Evolutionary conservation across 352 stramenopile genomes (phyloP).

Genomic region (Phytophthora fragariaefolia): DNA sequence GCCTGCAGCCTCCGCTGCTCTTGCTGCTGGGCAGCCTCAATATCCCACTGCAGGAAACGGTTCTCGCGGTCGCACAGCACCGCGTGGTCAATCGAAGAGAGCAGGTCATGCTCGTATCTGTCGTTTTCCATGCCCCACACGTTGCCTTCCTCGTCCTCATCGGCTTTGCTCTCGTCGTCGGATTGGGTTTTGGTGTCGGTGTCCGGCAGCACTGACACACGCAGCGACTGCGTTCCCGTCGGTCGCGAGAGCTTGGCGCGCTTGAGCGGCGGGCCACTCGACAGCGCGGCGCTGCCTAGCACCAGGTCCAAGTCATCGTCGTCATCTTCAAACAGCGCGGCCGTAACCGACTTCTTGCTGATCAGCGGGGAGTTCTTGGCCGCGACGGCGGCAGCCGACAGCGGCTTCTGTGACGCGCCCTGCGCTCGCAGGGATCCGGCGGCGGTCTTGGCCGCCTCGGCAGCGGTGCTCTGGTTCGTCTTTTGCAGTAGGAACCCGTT

Average conservation of each 20-base stretch:
- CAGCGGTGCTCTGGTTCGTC: slow-evolving; percentile 14
- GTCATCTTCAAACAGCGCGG: slow-evolving; percentile 59
- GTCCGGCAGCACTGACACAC: slow-evolving; percentile 19
- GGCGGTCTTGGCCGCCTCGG: slow-evolving; percentile 16
- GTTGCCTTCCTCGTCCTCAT: slow-evolving; percentile 61
- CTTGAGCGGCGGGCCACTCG: slow-evolving; percentile 34
- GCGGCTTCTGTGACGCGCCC: slow-evolving; percentile 24
- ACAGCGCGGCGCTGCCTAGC: slow-evolving; percentile 13
- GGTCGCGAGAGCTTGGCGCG: slow-evolving; percentile 38
- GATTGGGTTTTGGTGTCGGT: slow-evolving; percentile 29
- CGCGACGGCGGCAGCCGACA: slow-evolving; percentile 4
- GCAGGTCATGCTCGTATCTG: slow-evolving; percentile 71
- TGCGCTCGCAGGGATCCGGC: slow-evolving; percentile 23
- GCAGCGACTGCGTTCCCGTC: slow-evolving; percentile 14
- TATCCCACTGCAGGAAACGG: slow-evolving; percentile 78
- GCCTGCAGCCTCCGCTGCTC: slow-evolving; percentile 38
- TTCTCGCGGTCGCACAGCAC: slow-evolving; percentile 86
- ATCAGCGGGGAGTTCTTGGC: slow-evolving; percentile 35
- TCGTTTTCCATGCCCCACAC: slow-evolving; percentile 82
- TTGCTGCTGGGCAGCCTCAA: slow-evolving; percentile 59
- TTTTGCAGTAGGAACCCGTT: slow-evolving; percentile 36
- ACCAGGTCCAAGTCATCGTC: slow-evolving; percentile 44
- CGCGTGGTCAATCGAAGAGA: slow-evolving; percentile 80
- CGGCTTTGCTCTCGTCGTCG: slow-evolving; percentile 47
- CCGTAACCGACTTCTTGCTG: slow-evolving; percentile 57